phyloP scores from a whole-genome alignment of 169 alveolate genomes.

The Neospora caninum region DNA sequence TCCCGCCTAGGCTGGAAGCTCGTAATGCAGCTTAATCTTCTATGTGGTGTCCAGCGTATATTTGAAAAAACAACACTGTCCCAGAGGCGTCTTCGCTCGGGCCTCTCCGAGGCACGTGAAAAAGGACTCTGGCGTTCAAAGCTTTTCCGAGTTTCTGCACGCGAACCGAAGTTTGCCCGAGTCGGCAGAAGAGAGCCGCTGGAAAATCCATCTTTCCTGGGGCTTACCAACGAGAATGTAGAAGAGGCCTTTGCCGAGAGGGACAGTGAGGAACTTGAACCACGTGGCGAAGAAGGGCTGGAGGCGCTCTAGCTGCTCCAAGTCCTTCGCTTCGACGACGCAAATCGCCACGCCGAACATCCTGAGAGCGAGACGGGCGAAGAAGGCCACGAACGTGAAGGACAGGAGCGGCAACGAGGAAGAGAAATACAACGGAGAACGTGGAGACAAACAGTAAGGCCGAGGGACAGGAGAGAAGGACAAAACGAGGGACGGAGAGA shows the following conservation, averaged over 20 bases:
- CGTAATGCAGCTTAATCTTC: no score
- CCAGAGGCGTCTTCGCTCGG: no score
- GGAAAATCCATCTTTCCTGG: not conserved
- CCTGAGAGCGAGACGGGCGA: constrained; percentile 6
- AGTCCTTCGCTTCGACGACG: constrained; percentile 64
- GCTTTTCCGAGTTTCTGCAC: no score
- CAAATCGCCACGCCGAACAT: constrained; percentile 57
- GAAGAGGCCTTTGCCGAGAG: constrained; percentile 68
- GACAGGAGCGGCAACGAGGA: not conserved
- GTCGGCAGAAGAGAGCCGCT: no score
- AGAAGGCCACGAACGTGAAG: not conserved
- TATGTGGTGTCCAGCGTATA: no score
- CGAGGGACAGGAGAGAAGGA: not conserved
- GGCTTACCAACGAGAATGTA: constrained; percentile 60
- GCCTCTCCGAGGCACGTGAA: no score
- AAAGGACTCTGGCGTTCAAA: no score
- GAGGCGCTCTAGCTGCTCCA: constrained; percentile 51
- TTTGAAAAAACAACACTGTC: no score
- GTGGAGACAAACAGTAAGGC: not conserved
- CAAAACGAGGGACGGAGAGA: not conserved
- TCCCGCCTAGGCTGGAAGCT: no score
- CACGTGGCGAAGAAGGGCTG: constrained; percentile 58
- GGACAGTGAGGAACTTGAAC: constrained; percentile 67
- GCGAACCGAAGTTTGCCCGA: no score
- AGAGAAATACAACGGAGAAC: not conserved